Evolutionary conservation across 2,329 filamentous ascomycete species (phyloP), one percentile per base, ranked within the genome.

Genomic region (Bipolaris zeicola): DNA sequence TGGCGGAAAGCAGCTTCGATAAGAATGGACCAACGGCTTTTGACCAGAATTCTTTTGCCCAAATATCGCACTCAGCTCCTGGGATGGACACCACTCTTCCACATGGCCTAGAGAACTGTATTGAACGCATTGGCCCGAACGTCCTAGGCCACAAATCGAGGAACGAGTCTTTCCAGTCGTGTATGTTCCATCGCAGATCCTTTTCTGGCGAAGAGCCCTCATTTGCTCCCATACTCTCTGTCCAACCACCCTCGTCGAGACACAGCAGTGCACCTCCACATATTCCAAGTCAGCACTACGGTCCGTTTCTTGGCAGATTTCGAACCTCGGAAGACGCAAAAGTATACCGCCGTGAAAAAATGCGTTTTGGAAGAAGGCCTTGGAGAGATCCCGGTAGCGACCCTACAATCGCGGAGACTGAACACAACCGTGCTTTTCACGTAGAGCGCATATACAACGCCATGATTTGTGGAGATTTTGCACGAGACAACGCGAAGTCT

Each of bases 401-500:
- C 28, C 26, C 50, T 1, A 61, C 68, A 1, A 73, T 75, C 34
- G 36, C 13, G 1, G 55, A 64, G 11, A 57, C 71, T 6, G 65
- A 65, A 39, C 36, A 37, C 0, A 37, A 65, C 14, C 69, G 71
- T 16, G 28, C 41, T 34, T 37, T 51, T 50, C 24, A 69, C 56
- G 71, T 61, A 14, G 59, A 66, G 24, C 66, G 69, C 3, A 74
- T 74, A 20, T 75, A 74, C 56, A 63, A 71, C 26, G 72, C 72
- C 6, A 74, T 74, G 72, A 64, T 64, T 1, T 62, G 68, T 39
- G 56, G 63, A 1, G 69, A 74, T 36, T 53, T 54, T 14, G 72
- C 71, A 1, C 67, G 65, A 44, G 72, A 75, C 51, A 74, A 75
- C 31, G 28, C 54, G 0, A 54, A 56, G 2, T 74, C 71, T 0